phyloP scores from a whole-genome alignment of 208 protist genomes.

The Wallacemonas collosoma region DNA sequence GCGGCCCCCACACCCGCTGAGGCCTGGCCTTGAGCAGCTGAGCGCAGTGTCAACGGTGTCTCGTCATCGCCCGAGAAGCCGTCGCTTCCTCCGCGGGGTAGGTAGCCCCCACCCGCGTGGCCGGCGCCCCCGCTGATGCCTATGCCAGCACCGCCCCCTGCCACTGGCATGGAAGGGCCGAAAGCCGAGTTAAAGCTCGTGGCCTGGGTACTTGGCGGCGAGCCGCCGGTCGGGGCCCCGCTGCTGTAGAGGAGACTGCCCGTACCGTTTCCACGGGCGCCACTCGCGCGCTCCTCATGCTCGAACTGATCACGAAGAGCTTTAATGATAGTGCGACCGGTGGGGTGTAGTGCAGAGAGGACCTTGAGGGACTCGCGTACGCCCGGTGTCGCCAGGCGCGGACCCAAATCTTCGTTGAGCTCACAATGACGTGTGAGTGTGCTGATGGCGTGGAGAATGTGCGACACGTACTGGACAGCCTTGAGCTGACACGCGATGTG shows the following conservation, averaged over 20 bases:
- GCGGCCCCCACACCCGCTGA: slow-evolving; percentile 17
- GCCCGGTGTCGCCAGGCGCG: slow-evolving; percentile 72
- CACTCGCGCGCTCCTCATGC: slow-evolving; percentile 46
- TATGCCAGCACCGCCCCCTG: neutral
- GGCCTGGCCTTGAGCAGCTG: slow-evolving; percentile 5
- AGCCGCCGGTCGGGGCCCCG: slow-evolving; percentile 21
- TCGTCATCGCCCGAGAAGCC: slow-evolving; percentile 30
- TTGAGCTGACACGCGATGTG: slow-evolving; percentile 91
- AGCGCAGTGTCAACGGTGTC: slow-evolving; percentile 9
- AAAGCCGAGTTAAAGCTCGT: slow-evolving; percentile 27
- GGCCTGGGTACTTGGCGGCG: slow-evolving; percentile 24
- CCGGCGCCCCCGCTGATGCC: neutral
- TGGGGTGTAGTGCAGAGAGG: slow-evolving; percentile 71
- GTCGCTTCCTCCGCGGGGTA: slow-evolving; percentile 10
- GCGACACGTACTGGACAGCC: slow-evolving; percentile 82
- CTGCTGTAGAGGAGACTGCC: slow-evolving; percentile 23
- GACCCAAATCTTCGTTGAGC: slow-evolving; percentile 76
- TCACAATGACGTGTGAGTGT: slow-evolving; percentile 88
- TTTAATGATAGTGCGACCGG: slow-evolving; percentile 63
- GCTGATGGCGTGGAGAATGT: slow-evolving; percentile 78
- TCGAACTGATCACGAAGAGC: slow-evolving; percentile 64
- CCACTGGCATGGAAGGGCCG: slow-evolving; percentile 4
- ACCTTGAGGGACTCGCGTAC: slow-evolving; percentile 81
- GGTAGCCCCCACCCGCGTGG: neutral
- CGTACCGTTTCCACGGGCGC: slow-evolving; percentile 17